phyloP scores from a whole-genome alignment of 169 alveolate species.

The Cyclospora cayetanensis region DNA sequence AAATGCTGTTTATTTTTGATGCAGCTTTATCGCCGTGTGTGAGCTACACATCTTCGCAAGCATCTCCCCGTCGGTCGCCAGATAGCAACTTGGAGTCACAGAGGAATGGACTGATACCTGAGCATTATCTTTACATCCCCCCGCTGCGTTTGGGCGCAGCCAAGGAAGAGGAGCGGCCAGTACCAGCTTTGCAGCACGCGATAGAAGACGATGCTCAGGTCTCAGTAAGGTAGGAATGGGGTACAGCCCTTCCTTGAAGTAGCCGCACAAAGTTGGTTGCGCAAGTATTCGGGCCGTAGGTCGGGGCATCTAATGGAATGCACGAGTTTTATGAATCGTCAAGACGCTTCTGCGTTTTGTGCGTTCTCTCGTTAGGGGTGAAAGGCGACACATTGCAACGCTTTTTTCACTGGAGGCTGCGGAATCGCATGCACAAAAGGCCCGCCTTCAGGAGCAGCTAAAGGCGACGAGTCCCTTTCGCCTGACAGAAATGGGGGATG shows the following conservation, averaged over 20 bases:
- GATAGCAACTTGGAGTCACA: neutral
- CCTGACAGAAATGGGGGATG: constrained; percentile 2
- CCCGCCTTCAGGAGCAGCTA: constrained; percentile 62
- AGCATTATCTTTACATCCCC: constrained; percentile 39
- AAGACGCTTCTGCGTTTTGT: too few species aligned
- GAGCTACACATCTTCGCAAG: too few species aligned
- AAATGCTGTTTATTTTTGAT: too few species aligned
- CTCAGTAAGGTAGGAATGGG: constrained; percentile 29
- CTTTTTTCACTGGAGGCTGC: constrained; percentile 54
- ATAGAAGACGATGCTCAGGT: constrained; percentile 8
- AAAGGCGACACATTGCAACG: constrained; percentile 45
- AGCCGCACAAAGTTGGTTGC: too few species aligned
- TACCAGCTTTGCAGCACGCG: neutral
- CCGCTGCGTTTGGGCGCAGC: constrained; percentile 17
- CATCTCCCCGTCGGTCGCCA: neutral
- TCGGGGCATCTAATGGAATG: too few species aligned
- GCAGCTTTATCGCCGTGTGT: too few species aligned
- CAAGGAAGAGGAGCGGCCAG: constrained; percentile 5
- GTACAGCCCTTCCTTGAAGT: too few species aligned
- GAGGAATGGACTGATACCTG: constrained; percentile 24
- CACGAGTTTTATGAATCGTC: too few species aligned
- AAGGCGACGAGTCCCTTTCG: constrained; percentile 43
- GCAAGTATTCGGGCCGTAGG: too few species aligned
- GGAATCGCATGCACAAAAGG: constrained; percentile 25
- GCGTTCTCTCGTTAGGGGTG: neutral